Evolutionary conservation across 345 rosid genomes (phyloP), one percentile per base, ranked within the genome.

Genomic region (Dipteronia sinensis): DNA sequence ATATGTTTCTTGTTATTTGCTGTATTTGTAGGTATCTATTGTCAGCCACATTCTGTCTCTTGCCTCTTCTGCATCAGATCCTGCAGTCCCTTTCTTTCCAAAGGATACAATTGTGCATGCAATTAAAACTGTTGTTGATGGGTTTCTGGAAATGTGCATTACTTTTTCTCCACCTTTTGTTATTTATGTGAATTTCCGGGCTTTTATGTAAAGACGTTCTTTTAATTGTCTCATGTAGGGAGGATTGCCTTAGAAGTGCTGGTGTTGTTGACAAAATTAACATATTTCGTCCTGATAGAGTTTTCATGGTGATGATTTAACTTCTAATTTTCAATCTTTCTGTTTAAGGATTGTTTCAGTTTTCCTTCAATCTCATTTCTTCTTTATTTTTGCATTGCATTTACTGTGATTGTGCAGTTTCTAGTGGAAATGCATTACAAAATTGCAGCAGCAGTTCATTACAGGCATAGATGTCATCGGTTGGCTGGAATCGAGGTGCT

Each of bases 271-370:
- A 95, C 82, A 92, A 86, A 84, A 89, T 95, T 53, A 93, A 93
- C 74, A 86, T 95, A 78, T 93, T 95, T 81, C 98, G 97, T 74
- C 88, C 94, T 1, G 98, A 95, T 83, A 92, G 98, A 82, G 97
- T 88, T 77, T 95, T 93, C 86, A 93, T 91, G 98, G 99, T 95
- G 80, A 80, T 62, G 47, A 69, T 80, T 70, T 80, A 63, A 64
- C 73, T 65, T 80, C 63, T 40, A 44, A 2, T 78, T 15, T 44
- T 40, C 2, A 2, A 27, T 15, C 27, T 53, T 80, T 70, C 29
- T 46, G 23, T 58, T 59, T 61, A 62, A 58, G 66, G 61, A 72
- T 78, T 78, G n/a, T 65, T 66, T 59, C 66, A 15, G 66, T 58
- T 75, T 62, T 76, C 61, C 16, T 76, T 67, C 44, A 6, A 29